Evolutionary conservation across 495 filamentous ascomycete genomes (phyloP).

Genomic region (Peziza echinospora): DNA sequence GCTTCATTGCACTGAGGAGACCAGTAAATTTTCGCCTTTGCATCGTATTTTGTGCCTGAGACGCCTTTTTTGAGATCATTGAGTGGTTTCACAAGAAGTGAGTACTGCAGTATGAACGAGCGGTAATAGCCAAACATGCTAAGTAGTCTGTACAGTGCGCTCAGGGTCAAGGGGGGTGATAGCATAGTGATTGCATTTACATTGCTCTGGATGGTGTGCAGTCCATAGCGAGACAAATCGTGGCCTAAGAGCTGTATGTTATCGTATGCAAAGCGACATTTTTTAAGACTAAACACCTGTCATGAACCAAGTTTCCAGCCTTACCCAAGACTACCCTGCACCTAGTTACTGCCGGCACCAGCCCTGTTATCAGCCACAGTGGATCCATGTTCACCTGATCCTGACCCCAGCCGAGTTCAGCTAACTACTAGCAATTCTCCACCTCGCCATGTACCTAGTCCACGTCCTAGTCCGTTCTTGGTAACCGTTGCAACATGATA

Average conservation of each 20-base stretch:
- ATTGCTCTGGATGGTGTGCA: not conserved
- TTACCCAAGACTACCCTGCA: too few species aligned
- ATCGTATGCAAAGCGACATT: not conserved
- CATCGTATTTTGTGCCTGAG: not conserved
- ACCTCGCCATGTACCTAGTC: too few species aligned
- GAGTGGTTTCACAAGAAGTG: not conserved
- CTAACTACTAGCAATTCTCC: too few species aligned
- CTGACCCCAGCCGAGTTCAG: too few species aligned
- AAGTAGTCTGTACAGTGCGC: not conserved
- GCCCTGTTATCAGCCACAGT: too few species aligned
- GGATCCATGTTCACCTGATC: too few species aligned
- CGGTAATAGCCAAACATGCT: constrained; percentile 4
- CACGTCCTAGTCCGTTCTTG: too few species aligned
- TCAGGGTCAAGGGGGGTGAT: not conserved
- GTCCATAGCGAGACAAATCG: not conserved
- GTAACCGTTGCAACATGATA: too few species aligned
- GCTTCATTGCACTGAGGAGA: not conserved
- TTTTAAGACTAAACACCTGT: too few species aligned
- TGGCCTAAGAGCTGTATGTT: not conserved
- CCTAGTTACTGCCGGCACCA: too few species aligned
- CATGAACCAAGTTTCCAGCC: too few species aligned
- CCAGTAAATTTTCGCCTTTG: not conserved
- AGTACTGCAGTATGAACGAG: constrained; percentile 1
- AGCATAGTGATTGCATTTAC: constrained; percentile 1
- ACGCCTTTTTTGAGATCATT: constrained; percentile 1